A percentile compares a stretch with the other conserved stretches of the same genome.
These are phyloP conservation scores for Mycena albidolilacea DNA, from an alignment of 768 basidiomycete species.

Conservation along the genomic window DNA sequence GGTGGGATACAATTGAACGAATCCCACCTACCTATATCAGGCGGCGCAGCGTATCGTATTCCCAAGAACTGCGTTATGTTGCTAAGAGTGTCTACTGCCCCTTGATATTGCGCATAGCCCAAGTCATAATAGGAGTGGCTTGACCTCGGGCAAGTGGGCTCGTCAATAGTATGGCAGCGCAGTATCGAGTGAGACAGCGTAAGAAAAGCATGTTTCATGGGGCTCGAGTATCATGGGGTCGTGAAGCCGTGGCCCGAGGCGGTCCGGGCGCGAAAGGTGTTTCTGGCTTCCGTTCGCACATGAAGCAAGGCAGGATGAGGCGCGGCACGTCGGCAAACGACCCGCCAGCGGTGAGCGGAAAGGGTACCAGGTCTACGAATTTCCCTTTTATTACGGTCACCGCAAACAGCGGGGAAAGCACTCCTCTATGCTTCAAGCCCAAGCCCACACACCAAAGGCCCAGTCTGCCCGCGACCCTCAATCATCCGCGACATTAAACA, in stretches of 20 bases:
- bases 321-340: too few relatives aligned
- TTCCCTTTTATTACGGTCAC: too few relatives aligned
- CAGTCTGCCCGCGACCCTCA: background rate
- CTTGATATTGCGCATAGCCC: constrained; percentile 58
- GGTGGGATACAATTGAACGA: too few relatives aligned
- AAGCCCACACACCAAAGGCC: background rate
- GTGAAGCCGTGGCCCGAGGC: too few relatives aligned
- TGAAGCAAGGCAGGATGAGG: background rate
- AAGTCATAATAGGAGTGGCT: constrained; percentile 52
- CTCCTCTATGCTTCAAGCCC: too few relatives aligned
- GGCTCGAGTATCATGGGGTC: background rate
- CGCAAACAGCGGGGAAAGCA: too few relatives aligned
- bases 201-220: background rate
- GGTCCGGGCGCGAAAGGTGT: too few relatives aligned
- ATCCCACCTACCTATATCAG: constrained; percentile 42
- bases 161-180: background rate
- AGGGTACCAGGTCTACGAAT: too few relatives aligned
- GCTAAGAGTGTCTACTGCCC: constrained; percentile 39
- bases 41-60: constrained; percentile 56
- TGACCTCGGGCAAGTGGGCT: background rate
- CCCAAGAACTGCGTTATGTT: constrained; percentile 45
- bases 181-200: background rate
- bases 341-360: too few relatives aligned
- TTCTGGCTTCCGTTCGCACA: too few relatives aligned
- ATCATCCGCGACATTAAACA: constrained; percentile 14